phyloP scores from a whole-genome alignment of 2,329 filamentous ascomycete genomes.

The Fusarium coicis region DNA sequence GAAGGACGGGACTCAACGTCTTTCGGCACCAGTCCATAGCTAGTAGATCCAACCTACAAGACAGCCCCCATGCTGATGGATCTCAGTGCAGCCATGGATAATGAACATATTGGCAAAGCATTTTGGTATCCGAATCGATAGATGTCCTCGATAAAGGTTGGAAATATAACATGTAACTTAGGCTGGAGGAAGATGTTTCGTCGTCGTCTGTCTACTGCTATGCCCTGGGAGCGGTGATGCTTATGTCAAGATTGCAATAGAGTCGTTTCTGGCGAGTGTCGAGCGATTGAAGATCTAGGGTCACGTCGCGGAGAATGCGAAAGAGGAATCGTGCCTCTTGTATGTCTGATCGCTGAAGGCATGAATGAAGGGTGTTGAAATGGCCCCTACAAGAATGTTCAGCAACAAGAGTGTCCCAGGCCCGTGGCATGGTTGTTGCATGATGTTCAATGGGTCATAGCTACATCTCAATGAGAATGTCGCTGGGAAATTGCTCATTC shows the following conservation, averaged over 20 bases:
- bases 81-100: neutral
- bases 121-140: too few relatives aligned
- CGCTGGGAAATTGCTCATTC: neutral
- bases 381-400: too few relatives aligned
- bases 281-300: rapidly evolving
- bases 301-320: too few relatives aligned
- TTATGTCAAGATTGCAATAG: neutral
- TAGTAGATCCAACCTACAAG: too few relatives aligned
- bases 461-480: neutral
- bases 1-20: too few relatives aligned
- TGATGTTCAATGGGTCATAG: too few relatives aligned
- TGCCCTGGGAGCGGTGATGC: neutral
- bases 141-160: neutral
- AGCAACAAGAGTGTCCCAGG: too few relatives aligned
- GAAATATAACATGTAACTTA: too few relatives aligned
- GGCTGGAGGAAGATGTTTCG: neutral
- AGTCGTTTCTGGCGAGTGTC: neutral
- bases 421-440: too few relatives aligned
- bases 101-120: neutral
- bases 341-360: neutral
- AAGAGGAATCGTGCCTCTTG: neutral
- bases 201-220: neutral
- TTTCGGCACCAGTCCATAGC: too few relatives aligned
- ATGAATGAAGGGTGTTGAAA: neutral
- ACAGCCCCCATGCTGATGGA: too few relatives aligned